Evolutionary conservation across 371 early-diverging fungal genomes (phyloP).

Genomic region (Nematocida sp.): DNA sequence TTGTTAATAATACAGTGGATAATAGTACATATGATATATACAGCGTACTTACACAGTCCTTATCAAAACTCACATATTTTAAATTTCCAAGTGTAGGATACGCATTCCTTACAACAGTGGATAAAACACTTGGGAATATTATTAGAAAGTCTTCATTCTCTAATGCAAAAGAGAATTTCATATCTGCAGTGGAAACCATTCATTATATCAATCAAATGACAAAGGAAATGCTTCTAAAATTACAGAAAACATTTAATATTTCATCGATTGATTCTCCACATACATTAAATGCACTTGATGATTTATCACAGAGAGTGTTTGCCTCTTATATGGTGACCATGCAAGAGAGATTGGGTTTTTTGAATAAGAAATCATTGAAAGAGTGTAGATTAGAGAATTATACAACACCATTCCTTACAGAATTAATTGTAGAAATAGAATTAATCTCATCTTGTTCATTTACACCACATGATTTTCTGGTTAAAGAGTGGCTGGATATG

Average conservation of each 20-base stretch:
- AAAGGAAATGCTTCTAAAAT: constrained; percentile 38
- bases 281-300: constrained; percentile 29
- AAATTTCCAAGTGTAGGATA: constrained; percentile 48
- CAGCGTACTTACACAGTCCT: constrained; percentile 18
- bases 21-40: constrained; percentile 39
- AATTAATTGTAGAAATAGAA: constrained; percentile 23
- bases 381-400: constrained; percentile 3
- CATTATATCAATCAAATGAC: constrained; percentile 31
- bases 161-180: constrained; percentile 25
- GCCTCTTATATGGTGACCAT: constrained; percentile 23
- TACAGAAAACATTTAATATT: constrained; percentile 28
- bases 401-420: background rate
- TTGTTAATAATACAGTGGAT: constrained; percentile 14
- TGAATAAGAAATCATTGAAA: background rate
- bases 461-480: constrained; percentile 15
- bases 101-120: constrained; percentile 38
- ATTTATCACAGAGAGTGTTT: constrained; percentile 22
- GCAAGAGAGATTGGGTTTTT: constrained; percentile 14
- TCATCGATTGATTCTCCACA: constrained; percentile 4
- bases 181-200: constrained; percentile 50
- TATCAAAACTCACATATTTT: constrained; percentile 48
- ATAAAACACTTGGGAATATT: constrained; percentile 18
- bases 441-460: constrained; percentile 6
- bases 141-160: constrained; percentile 33
- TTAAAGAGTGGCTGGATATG: constrained; percentile 50